Evolutionary conservation across 192 early-diverging fungal species (phyloP).

Genomic region (Backusella morwellensis): DNA sequence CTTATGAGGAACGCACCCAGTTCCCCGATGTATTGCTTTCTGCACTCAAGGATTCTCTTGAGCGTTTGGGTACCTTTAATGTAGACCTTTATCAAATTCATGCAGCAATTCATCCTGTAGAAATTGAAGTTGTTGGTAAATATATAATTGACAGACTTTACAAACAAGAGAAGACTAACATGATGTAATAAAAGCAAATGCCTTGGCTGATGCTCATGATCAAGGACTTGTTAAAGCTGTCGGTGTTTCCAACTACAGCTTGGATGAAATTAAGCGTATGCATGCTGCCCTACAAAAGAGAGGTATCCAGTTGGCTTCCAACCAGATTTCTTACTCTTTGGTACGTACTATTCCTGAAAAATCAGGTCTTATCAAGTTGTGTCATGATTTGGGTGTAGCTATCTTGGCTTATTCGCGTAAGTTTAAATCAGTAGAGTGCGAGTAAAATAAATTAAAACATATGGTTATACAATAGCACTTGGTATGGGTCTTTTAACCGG

Average conservation of each 20-base stretch:
- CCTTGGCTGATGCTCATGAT: conserved; percentile 45
- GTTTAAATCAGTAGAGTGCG: conserved; percentile 42
- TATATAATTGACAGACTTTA: conserved; percentile 11
- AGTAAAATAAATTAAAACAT: not conserved
- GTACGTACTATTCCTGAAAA: conserved; percentile 59
- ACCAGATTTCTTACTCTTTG: conserved; percentile 48
- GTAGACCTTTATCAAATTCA: conserved; percentile 54
- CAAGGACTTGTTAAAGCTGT: conserved; percentile 40
- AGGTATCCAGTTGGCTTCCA: conserved; percentile 45
- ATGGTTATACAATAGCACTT: not conserved
- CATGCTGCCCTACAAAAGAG: conserved; percentile 44
- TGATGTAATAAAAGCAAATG: conserved; percentile 28
- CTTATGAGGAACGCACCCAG: conserved; percentile 35
- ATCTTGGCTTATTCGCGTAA: conserved; percentile 69
- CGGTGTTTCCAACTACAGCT: conserved; percentile 50
- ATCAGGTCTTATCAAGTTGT: conserved; percentile 67
- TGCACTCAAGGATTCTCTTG: conserved; percentile 46
- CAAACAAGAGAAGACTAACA: not conserved
- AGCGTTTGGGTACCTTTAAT: conserved; percentile 38
- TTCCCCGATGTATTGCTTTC: conserved; percentile 42
- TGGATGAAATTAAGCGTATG: conserved; percentile 39
- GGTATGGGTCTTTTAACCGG: conserved; percentile 20
- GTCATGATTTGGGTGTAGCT: conserved; percentile 72
- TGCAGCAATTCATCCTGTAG: conserved; percentile 41
- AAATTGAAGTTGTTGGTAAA: conserved; percentile 42